These are phyloP conservation scores for Stephanodiscus minutulus DNA, from an alignment of 108 stramenopile species.

Conservation along the genomic window DNA sequence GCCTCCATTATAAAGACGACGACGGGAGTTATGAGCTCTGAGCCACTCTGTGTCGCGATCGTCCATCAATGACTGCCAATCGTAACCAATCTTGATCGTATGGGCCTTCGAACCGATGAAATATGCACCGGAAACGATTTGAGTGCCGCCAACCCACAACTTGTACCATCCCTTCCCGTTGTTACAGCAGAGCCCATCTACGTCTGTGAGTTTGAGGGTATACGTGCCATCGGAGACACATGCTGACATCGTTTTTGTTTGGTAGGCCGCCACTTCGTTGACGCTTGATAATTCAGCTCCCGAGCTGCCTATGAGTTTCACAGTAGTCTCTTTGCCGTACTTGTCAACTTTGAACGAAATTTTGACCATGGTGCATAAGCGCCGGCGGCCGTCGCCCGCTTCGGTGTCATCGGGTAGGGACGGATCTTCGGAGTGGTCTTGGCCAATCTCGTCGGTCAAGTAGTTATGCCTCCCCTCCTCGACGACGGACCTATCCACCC, in stretches of 20 bases:
- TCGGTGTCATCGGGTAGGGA: neutral
- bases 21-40: slow-evolving; percentile 21
- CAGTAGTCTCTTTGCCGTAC: slow-evolving; percentile 19
- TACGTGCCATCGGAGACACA: slow-evolving; percentile 24
- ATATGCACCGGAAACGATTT: slow-evolving; percentile 13
- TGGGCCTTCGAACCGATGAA: slow-evolving; percentile 16
- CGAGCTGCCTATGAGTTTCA: slow-evolving; percentile 1
- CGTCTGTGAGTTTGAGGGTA: slow-evolving; percentile 17
- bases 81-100: slow-evolving; percentile 22
- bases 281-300: slow-evolving; percentile 1
- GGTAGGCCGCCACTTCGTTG: slow-evolving; percentile 13
- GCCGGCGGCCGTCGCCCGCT: neutral
- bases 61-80: slow-evolving; percentile 13
- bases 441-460: no score
- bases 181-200: slow-evolving; percentile 18
- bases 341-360: slow-evolving; percentile 20
- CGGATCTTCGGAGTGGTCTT: no score
- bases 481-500: no score
- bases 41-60: slow-evolving; percentile 21
- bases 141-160: slow-evolving; percentile 9
- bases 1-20: slow-evolving; percentile 7
- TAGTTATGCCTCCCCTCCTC: no score
- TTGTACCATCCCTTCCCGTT: slow-evolving; percentile 31
- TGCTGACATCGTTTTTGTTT: slow-evolving; percentile 12
- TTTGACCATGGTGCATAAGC: slow-evolving; percentile 6